phyloP scores from a whole-genome alignment of 2,329 filamentous ascomycete genomes.

The Xylariaceae sp. region DNA sequence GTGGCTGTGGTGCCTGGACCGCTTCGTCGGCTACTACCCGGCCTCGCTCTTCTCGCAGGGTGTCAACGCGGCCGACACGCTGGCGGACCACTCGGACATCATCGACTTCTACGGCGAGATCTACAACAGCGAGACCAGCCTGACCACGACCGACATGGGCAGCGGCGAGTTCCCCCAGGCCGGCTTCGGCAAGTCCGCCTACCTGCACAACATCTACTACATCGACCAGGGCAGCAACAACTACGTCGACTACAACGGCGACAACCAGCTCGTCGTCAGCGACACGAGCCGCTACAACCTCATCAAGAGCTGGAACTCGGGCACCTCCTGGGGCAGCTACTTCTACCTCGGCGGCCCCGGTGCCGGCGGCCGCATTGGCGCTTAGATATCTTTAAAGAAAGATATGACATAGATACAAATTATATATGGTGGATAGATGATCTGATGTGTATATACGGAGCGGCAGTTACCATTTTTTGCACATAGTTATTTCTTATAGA shows the following conservation, averaged over 20 bases:
- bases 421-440: too few species aligned
- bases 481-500: not conserved
- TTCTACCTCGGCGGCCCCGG: conserved; percentile 17
- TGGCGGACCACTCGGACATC: conserved; percentile 12
- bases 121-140: conserved; percentile 11
- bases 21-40: conserved; percentile 17
- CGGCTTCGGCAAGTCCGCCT: conserved; percentile 16
- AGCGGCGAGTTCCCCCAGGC: conserved; percentile 15
- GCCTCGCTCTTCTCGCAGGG: conserved; percentile 13
- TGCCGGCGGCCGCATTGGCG: conserved; percentile 12
- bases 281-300: conserved; percentile 13
- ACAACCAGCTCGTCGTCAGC: conserved; percentile 10
- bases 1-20: conserved; percentile 16
- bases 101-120: conserved; percentile 19
- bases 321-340: conserved; percentile 13
- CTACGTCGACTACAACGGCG: conserved; percentile 13
- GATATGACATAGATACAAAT: too few species aligned
- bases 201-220: conserved; percentile 15
- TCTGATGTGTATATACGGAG: conserved; percentile 1
- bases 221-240: not conserved
- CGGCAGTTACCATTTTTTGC: not conserved
- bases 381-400: too few species aligned
- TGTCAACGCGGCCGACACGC: conserved; percentile 12
- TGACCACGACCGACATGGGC: conserved; percentile 19
- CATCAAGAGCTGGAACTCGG: conserved; percentile 10